Percentiles rank a stretch among this genome's conserved stretches.
These are phyloP conservation scores for Nelumbo lutea DNA, from an alignment of 164 flowering plant species.

Conservation along the genomic window DNA sequence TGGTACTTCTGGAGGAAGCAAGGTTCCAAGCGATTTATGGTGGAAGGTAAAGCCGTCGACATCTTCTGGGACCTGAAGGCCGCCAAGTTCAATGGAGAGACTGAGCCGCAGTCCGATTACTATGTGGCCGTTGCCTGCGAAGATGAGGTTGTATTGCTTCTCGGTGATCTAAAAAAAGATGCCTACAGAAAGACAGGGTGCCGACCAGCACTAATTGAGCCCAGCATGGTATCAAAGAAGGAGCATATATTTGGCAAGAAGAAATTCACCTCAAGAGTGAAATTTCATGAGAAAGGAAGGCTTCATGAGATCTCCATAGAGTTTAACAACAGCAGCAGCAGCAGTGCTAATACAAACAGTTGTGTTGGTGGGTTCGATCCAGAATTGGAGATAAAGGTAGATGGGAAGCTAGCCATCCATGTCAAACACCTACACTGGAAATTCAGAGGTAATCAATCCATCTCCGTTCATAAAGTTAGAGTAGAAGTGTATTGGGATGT, in stretches of 20 bases:
- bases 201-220: conserved; percentile 53
- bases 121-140: conserved; percentile 64
- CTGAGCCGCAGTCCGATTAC: conserved; percentile 60
- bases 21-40: conserved; percentile 46
- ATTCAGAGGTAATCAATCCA: conserved; percentile 63
- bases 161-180: conserved; percentile 64
- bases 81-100: conserved; percentile 55
- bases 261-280: conserved; percentile 44
- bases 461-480: conserved; percentile 39
- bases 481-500: conserved; percentile 77
- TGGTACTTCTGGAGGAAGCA: conserved; percentile 73
- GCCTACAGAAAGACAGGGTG: conserved; percentile 58
- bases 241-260: conserved; percentile 63
- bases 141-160: conserved; percentile 54
- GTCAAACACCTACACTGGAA: conserved; percentile 78
- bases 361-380: conserved; percentile 30
- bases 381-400: conserved; percentile 69
- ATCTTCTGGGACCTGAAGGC: conserved; percentile 65
- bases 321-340: conserved; percentile 28
- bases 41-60: conserved; percentile 39
- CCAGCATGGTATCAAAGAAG: conserved; percentile 50
- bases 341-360: conserved; percentile 7
- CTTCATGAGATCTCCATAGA: conserved; percentile 59
- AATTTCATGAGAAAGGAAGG: conserved; percentile 49
- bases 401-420: conserved; percentile 52